Percentiles rank a stretch among this genome's conserved stretches.
Conservation (phyloP, 2,329 filamentous ascomycete genomes). For the Annulohypoxylon truncatum region DNA sequence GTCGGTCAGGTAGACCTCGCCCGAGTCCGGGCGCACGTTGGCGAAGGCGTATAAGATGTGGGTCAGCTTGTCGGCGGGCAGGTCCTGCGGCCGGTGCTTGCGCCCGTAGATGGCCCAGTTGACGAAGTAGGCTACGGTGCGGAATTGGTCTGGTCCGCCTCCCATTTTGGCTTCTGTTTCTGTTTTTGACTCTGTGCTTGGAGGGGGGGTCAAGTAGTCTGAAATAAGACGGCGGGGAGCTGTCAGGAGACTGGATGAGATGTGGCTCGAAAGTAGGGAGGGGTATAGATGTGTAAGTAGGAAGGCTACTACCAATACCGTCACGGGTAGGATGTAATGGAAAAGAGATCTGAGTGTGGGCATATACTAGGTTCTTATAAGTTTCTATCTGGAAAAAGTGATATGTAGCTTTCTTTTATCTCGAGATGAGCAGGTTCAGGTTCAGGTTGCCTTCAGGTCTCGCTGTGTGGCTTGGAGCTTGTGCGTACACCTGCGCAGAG, state of each 20-base stretch:
- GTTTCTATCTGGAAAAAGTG: background rate
- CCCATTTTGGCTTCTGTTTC: slow-evolving; percentile 52
- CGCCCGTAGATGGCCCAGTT: slow-evolving; percentile 91
- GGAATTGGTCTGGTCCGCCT: slow-evolving; percentile 62
- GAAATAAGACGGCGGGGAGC: slow-evolving; percentile 16
- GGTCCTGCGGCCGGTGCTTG: slow-evolving; percentile 85
- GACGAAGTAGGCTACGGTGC: slow-evolving; percentile 78
- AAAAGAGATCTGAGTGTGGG: slow-evolving; percentile 22
- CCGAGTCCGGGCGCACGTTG: slow-evolving; percentile 81
- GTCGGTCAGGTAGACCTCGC: slow-evolving; percentile 80
- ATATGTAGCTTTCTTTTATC: slow-evolving; percentile 13
- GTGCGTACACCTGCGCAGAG: slow-evolving; percentile 1
- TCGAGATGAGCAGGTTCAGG: background rate
- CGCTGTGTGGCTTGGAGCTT: slow-evolving; percentile 22
- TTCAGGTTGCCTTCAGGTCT: slow-evolving; percentile 18
- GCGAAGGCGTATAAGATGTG: slow-evolving; percentile 93
- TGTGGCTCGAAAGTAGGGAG: slow-evolving; percentile 19
- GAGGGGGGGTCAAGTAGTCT: slow-evolving; percentile 6
- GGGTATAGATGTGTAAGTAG: slow-evolving; percentile 39
- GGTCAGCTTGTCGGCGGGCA: slow-evolving; percentile 83
- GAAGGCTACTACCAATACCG: slow-evolving; percentile 39
- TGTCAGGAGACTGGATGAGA: slow-evolving; percentile 10
- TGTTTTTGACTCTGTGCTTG: slow-evolving; percentile 1
- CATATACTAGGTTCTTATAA: slow-evolving; percentile 31
- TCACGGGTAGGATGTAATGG: slow-evolving; percentile 37